Conservation (phyloP, 345 rosid genomes). For the Lepidium didymum region DNA sequence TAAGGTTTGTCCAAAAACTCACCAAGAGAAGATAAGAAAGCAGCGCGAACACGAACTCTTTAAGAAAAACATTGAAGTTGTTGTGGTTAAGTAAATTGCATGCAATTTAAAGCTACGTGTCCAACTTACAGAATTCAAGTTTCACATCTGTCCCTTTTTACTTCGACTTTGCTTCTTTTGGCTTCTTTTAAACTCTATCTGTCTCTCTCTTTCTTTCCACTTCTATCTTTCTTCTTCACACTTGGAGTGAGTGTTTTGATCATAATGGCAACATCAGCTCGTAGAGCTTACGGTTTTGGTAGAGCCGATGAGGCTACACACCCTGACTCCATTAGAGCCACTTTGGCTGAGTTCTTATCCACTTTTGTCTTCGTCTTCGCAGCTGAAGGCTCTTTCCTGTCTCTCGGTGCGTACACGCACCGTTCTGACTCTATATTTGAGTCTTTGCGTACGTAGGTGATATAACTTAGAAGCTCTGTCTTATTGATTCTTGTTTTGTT, state of each 20-base stretch:
- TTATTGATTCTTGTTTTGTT: too few relatives aligned
- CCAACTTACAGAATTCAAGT: constrained; percentile 4
- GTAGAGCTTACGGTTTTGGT: constrained; percentile 31
- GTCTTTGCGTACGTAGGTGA: neutral
- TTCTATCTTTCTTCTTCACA: neutral
- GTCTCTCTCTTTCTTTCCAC: neutral
- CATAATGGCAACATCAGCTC: constrained; percentile 32
- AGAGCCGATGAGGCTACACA: constrained; percentile 36
- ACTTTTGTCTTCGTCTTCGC: constrained; percentile 71
- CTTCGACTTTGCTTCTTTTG: constrained; percentile 13
- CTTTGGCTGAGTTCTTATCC: constrained; percentile 63
- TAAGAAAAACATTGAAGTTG: neutral
- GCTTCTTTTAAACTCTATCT: constrained; percentile 23
- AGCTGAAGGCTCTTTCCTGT: constrained; percentile 71
- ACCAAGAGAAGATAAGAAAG: constrained; percentile 14
- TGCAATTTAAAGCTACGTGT: constrained; percentile 29
- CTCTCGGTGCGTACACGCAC: constrained; percentile 38
- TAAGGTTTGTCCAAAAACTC: constrained; percentile 15
- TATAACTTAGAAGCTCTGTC: neutral
- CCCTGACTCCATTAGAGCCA: constrained; percentile 41
- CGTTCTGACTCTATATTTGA: neutral
- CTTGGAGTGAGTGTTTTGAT: neutral
- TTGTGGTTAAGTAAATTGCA: constrained; percentile 20
- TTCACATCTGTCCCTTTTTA: constrained; percentile 28
- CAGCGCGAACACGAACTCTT: constrained; percentile 1